phyloP scores from a whole-genome alignment of 768 basidiomycete species.

The Boletus coccyginus region DNA sequence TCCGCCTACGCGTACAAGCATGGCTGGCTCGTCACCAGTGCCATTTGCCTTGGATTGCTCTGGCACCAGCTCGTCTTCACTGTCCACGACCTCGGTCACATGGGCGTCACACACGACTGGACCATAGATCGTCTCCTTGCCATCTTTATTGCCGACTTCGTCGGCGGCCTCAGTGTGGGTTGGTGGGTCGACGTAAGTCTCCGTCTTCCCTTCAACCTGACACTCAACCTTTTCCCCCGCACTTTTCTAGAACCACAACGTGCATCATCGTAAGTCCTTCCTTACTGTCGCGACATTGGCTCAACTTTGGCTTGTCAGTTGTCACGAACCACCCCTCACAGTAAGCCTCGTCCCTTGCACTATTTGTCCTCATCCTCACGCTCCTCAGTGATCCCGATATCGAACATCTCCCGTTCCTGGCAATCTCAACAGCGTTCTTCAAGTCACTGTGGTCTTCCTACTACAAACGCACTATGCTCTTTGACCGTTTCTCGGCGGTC shows the following conservation, averaged over 20 bases:
- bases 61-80: constrained; percentile 96
- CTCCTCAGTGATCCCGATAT: constrained; percentile 73
- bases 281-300: not conserved
- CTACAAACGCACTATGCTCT: constrained; percentile 82
- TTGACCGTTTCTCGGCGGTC: constrained; percentile 65
- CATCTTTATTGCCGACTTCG: constrained; percentile 77
- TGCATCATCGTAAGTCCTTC: constrained; percentile 80
- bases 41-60: constrained; percentile 78
- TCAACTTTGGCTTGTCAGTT: constrained; percentile 45
- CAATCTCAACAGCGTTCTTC: constrained; percentile 87
- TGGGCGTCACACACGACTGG: constrained; percentile 91
- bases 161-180: constrained; percentile 91
- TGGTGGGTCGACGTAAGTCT: constrained; percentile 97
- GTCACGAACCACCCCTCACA: constrained; percentile 98
- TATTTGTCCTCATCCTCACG: constrained; percentile 4
- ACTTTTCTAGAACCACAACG: constrained; percentile 78
- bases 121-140: constrained; percentile 72
- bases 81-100: constrained; percentile 94
- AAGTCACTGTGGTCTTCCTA: constrained; percentile 89
- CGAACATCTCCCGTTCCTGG: constrained; percentile 90
- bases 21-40: constrained; percentile 69
- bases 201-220: not conserved
- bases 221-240: constrained; percentile 1
- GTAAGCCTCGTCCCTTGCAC: constrained; percentile 40
- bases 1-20: constrained; percentile 62